Evolutionary conservation across 306 rosid genomes (phyloP).

Genomic region (Pterocarpus macrocarpus): DNA sequence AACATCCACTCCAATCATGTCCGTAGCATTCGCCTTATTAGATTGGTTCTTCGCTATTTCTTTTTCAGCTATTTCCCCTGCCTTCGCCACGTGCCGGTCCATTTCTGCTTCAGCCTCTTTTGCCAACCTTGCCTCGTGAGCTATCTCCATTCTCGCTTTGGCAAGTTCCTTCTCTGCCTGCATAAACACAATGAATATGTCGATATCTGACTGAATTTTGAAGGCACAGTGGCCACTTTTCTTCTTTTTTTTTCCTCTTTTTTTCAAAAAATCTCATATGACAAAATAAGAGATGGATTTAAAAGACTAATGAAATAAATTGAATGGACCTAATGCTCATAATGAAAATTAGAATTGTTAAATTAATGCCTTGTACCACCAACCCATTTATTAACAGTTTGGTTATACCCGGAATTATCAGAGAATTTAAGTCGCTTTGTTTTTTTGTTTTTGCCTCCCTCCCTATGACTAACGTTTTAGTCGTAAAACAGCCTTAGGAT

Average conservation of each 20-base stretch:
- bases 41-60: slow-evolving; percentile 49
- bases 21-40: neutral
- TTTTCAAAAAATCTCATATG: neutral
- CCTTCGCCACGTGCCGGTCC: slow-evolving; percentile 68
- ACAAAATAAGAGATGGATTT: neutral
- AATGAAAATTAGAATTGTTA: neutral
- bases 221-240: neutral
- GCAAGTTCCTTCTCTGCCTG: slow-evolving; percentile 78
- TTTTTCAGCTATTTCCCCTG: slow-evolving; percentile 56
- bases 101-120: slow-evolving; percentile 79
- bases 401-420: too few species aligned
- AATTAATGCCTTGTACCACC: too few species aligned
- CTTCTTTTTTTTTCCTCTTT: too few species aligned
- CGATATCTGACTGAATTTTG: neutral
- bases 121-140: slow-evolving; percentile 80
- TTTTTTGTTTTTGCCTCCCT: too few species aligned
- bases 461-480: too few species aligned
- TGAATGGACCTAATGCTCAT: neutral
- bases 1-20: neutral
- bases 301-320: neutral
- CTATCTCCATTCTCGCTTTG: slow-evolving; percentile 66
- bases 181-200: neutral
- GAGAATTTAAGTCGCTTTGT: too few species aligned
- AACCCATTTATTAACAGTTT: too few species aligned
- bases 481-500: too few species aligned